A percentile compares a stretch with the other conserved stretches of the same genome.
phyloP scores from a whole-genome alignment of 345 rosid species.

The Erysimum cheiranthoides region DNA sequence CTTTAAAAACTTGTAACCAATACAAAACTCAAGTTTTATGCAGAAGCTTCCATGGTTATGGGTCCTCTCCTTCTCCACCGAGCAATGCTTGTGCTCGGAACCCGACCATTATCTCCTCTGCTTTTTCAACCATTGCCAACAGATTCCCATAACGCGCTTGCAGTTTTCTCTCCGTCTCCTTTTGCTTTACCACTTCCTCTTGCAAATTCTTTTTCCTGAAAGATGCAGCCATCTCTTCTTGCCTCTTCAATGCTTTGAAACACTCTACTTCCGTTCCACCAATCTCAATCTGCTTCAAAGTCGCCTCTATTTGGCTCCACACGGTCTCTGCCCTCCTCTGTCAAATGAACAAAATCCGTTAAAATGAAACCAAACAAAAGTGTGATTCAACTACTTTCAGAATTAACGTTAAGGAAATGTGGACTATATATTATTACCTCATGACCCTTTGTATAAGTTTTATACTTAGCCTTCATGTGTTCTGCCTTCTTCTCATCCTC shows the following conservation, averaged over 20 bases:
- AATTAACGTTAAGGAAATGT: not conserved
- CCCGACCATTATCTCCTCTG: slow-evolving; percentile 51
- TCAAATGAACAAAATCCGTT: slow-evolving; percentile 29
- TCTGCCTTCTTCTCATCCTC: slow-evolving; percentile 87
- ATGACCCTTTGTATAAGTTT: slow-evolving; percentile 88
- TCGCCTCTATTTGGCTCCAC: slow-evolving; percentile 78
- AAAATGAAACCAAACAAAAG: slow-evolving; percentile 17
- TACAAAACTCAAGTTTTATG: slow-evolving; percentile 39
- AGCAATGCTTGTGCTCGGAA: slow-evolving; percentile 55
- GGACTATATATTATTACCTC: slow-evolving; percentile 62
- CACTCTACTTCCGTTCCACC: slow-evolving; percentile 93
- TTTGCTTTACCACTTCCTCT: slow-evolving; percentile 93
- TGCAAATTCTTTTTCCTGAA: slow-evolving; percentile 77
- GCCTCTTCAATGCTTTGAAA: slow-evolving; percentile 89
- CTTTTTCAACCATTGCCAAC: slow-evolving; percentile 63
- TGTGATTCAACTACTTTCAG: not conserved
- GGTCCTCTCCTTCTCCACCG: slow-evolving; percentile 43
- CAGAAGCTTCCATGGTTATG: slow-evolving; percentile 42
- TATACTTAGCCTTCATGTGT: slow-evolving; percentile 78
- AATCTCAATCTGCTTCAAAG: slow-evolving; percentile 81
- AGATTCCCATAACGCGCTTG: slow-evolving; percentile 79
- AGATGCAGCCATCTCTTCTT: slow-evolving; percentile 88
- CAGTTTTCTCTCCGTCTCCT: slow-evolving; percentile 76
- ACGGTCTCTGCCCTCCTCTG: slow-evolving; percentile 80
- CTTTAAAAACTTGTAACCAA: slow-evolving; percentile 32